These are phyloP conservation scores for Tuber umbilicatum DNA, from an alignment of 495 filamentous ascomycete species.

Conservation along the genomic window DNA sequence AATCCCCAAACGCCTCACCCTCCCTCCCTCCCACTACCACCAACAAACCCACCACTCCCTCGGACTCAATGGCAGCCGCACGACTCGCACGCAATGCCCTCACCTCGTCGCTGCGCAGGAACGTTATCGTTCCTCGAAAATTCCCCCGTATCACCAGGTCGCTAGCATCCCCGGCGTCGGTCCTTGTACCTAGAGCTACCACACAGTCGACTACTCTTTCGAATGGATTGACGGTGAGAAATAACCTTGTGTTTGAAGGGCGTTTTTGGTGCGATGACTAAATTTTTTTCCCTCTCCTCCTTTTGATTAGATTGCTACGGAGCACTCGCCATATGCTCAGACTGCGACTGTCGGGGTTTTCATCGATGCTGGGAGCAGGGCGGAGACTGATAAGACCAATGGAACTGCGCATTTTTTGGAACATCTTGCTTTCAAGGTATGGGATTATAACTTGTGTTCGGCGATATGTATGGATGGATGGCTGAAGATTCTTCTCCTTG, in stretches of 20 bases:
- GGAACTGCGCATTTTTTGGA: conserved; percentile 99
- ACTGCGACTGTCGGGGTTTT: conserved; percentile 97
- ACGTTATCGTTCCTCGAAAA: conserved; percentile 26
- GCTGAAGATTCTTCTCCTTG: conserved; percentile 32
- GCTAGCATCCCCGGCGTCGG: conserved; percentile 30
- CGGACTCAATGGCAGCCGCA: conserved; percentile 41
- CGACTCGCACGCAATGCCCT: conserved; percentile 38
- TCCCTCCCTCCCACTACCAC: conserved; percentile 7
- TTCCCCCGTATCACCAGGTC: conserved; percentile 38
- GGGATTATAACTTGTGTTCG: conserved; percentile 5
- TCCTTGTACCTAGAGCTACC: conserved; percentile 50
- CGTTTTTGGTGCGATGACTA: conserved; percentile 1
- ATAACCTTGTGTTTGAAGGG: conserved; percentile 12
- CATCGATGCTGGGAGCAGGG: conserved; percentile 97
- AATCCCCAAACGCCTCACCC: conserved; percentile 5
- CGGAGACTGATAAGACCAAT: conserved; percentile 97
- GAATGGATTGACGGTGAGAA: conserved; percentile 90
- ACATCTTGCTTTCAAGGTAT: conserved; percentile 98
- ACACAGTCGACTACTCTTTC: conserved; percentile 91
- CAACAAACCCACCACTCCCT: conserved; percentile 19
- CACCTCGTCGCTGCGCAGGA: conserved; percentile 32
- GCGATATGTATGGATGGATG: conserved; percentile 1
- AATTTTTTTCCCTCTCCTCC: neutral
- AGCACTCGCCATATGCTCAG: conserved; percentile 96
- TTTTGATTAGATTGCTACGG: conserved; percentile 74